Evolutionary conservation across 805 yeast species (phyloP), one percentile per base, ranked within the genome.

Genomic region (Schwanniomyces polymorphus): DNA sequence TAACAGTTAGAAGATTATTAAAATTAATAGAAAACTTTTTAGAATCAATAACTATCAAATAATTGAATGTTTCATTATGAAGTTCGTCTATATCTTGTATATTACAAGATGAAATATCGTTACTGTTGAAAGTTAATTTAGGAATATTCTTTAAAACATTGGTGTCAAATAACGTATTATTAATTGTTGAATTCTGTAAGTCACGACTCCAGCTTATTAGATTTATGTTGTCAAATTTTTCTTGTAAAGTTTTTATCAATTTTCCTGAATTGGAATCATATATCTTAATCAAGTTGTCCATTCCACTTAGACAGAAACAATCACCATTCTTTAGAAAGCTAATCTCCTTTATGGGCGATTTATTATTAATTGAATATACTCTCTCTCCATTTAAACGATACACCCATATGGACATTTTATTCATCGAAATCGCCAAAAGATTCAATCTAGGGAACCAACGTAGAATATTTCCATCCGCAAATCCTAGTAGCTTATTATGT

Each of bases 381-480:
- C 78, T 54, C 49, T 76, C 78, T 1, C 84, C 85, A 48, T 75
- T 78, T 37, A 75, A 61, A 41, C 88, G 73, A 52, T 76, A 80
- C 8, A 83, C 74, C 68, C 80, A 71, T 5, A 73, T 55, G 4
- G 78, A 82, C 60, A 46, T 69, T 48, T 56, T 66, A 56, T 47
- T 84, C 86, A 62, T 79, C 8, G 81, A 68, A 2, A 82, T 58
- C 6, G 82, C 77, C 28, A 85, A 51, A 27, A 81, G 68, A 51
- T 79, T 79, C 72, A 81, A 75, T 8, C 75, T 65, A 1, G 85
- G 85, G 55, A 83, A 80, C 74, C 78, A 74, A 35, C 68, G 65
- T 41, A 72, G 50, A 48, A 68, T 58, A 44, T 64, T 67, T 0
- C 75, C 75, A 48, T 72, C 76, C 11, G 66, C 55, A 42, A 59